These are phyloP conservation scores for Lipomyces lipofer DNA, from an alignment of 805 yeast species.

Conservation along the genomic window DNA sequence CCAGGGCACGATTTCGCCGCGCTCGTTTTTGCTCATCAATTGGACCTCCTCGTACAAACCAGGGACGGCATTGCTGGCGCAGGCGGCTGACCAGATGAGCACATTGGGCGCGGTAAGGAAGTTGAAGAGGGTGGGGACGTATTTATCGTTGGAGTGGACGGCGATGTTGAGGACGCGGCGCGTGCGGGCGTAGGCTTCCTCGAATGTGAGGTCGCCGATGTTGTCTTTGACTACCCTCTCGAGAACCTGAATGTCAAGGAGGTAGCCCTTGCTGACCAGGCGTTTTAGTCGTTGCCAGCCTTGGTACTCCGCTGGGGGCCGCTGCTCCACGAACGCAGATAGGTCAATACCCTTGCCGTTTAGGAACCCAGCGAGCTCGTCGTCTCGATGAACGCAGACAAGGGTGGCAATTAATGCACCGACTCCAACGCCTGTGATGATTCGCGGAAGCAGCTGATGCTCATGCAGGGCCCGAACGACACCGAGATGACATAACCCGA, in stretches of 20 bases:
- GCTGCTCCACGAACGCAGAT: constrained; percentile 12
- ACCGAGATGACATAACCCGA: constrained; percentile 92
- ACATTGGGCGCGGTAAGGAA: constrained; percentile 93
- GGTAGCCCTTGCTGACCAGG: constrained; percentile 75
- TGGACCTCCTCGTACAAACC: constrained; percentile 61
- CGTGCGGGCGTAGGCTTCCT: constrained; percentile 82
- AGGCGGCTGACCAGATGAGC: constrained; percentile 83
- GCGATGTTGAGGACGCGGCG: constrained; percentile 80
- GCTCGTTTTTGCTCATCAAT: constrained; percentile 56
- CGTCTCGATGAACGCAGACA: constrained; percentile 70
- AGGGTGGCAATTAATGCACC: constrained; percentile 92
- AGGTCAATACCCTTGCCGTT: constrained; percentile 24
- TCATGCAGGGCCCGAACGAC: constrained; percentile 81
- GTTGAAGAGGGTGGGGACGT: constrained; percentile 58
- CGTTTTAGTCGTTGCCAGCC: constrained; percentile 48
- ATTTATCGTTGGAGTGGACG: constrained; percentile 73
- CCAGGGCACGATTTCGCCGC: constrained; percentile 45
- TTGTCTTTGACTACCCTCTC: constrained; percentile 73
- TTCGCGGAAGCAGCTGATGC: constrained; percentile 74
- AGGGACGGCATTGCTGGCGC: constrained; percentile 68
- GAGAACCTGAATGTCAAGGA: constrained; percentile 80
- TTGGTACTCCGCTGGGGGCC: background rate
- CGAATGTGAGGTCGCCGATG: constrained; percentile 85
- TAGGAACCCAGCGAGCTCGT: constrained; percentile 54
- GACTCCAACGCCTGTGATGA: constrained; percentile 87